Percentiles rank a stretch among this genome's conserved stretches.
Evolutionary conservation across 495 filamentous ascomycete genomes (phyloP).

Genomic region (Trichoderma virens): DNA sequence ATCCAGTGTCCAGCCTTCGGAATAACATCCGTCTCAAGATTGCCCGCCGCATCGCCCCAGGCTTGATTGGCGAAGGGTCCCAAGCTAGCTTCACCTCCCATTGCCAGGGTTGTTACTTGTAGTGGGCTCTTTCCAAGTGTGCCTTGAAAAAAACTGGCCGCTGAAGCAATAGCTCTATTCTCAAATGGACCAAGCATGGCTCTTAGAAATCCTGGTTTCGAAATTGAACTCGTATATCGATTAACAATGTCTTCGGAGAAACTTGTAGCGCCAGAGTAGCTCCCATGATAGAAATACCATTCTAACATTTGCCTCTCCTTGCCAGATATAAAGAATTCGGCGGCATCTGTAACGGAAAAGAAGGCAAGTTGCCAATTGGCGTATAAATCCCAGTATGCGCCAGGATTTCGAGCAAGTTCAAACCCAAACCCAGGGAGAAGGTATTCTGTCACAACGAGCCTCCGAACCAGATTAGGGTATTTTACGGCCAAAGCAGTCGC

Average conservation of each 20-base stretch:
- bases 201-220: slow-evolving; percentile 18
- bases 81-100: slow-evolving; percentile 16
- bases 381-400: slow-evolving; percentile 28
- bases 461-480: slow-evolving; percentile 22
- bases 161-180: slow-evolving; percentile 13
- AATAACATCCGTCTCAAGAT: slow-evolving; percentile 15
- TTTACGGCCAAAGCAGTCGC: slow-evolving; percentile 26
- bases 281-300: slow-evolving; percentile 37
- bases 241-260: slow-evolving; percentile 19
- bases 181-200: slow-evolving; percentile 18
- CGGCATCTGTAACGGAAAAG: slow-evolving; percentile 34
- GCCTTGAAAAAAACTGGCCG: slow-evolving; percentile 14
- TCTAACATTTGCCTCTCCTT: slow-evolving; percentile 29
- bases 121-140: slow-evolving; percentile 11
- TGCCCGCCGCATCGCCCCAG: slow-evolving; percentile 3
- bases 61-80: background rate
- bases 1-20: slow-evolving; percentile 22
- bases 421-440: slow-evolving; percentile 33
- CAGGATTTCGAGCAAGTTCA: slow-evolving; percentile 16
- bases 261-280: slow-evolving; percentile 19
- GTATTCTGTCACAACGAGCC: slow-evolving; percentile 29
- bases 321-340: slow-evolving; percentile 32
- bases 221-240: slow-evolving; percentile 15
- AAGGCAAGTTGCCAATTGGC: slow-evolving; percentile 36
- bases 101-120: slow-evolving; percentile 10